phyloP scores from a whole-genome alignment of 2,329 filamentous ascomycete genomes.

The Beauveria sp. region DNA sequence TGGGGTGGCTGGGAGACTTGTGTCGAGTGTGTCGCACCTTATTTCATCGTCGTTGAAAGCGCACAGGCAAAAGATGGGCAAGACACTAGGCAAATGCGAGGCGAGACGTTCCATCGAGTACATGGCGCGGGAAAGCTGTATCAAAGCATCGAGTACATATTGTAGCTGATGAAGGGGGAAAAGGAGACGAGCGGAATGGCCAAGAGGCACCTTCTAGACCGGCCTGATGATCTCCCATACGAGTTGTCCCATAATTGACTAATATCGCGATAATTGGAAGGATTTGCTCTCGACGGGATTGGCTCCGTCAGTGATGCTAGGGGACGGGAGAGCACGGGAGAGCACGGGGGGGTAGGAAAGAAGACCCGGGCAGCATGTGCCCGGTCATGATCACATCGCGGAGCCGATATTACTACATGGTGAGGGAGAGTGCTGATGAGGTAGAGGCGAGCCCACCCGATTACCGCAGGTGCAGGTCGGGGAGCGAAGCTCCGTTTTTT shows the following conservation, averaged over 20 bases:
- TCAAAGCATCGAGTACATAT: not conserved
- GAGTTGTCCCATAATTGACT: slow-evolving; percentile 3
- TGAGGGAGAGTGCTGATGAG: not conserved
- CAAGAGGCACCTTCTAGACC: not conserved
- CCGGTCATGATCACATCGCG: not conserved
- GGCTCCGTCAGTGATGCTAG: not conserved
- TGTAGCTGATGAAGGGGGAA: not conserved
- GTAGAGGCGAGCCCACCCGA: slow-evolving; percentile 4
- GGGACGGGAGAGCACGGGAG: not conserved
- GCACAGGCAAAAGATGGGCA: not conserved
- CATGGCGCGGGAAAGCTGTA: not conserved
- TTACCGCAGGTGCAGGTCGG: slow-evolving; percentile 4
- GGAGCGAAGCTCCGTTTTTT: not conserved
- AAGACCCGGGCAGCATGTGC: not conserved
- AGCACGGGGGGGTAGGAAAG: not conserved
- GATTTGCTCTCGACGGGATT: not conserved
- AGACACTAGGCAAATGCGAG: not conserved
- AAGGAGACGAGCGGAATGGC: not conserved
- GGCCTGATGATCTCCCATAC: not conserved
- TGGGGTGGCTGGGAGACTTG: not conserved
- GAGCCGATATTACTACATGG: slow-evolving; percentile 8
- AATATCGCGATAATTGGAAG: not conserved
- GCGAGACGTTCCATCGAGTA: not conserved
- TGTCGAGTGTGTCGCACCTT: slow-evolving; percentile 8
- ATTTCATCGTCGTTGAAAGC: slow-evolving; percentile 2